Evolutionary conservation across 192 early-diverging fungal genomes (phyloP).

Genomic region (Backusella psychrophila): DNA sequence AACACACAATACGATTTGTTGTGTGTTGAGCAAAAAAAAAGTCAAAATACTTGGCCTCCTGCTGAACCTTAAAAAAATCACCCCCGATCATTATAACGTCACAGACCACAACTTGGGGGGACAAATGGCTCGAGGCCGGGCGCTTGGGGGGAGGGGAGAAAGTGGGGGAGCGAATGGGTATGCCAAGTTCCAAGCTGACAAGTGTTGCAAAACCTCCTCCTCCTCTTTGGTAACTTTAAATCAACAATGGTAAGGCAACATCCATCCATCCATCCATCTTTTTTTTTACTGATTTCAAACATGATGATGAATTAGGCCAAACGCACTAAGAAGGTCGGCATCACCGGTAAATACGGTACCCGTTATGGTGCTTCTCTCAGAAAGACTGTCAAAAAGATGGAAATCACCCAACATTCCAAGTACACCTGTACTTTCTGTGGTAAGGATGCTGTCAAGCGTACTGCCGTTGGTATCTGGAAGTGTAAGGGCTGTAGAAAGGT

Average conservation of each 20-base stretch:
- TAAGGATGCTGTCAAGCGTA: conserved; percentile 93
- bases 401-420: conserved; percentile 99
- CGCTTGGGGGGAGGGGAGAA: not conserved
- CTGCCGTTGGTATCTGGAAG: conserved; percentile 98
- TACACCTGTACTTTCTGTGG: conserved; percentile 99
- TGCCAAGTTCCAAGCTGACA: not conserved
- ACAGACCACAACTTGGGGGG: not conserved
- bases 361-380: conserved; percentile 99
- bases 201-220: not conserved
- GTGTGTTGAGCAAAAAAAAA: too few species aligned
- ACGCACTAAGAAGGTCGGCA: conserved; percentile 98
- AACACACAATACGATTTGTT: too few species aligned
- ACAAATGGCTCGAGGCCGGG: not conserved
- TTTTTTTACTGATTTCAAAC: conserved; percentile 11
- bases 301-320: conserved; percentile 57
- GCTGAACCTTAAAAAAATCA: not conserved
- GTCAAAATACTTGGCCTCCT: too few species aligned
- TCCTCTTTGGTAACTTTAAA: conserved; percentile 20
- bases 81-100: not conserved
- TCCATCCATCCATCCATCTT: conserved; percentile 30
- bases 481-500: conserved; percentile 94
- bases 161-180: not conserved
- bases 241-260: conserved; percentile 15
- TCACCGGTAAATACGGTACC: conserved; percentile 99
- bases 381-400: conserved; percentile 97